Conservation (phyloP, 140 eudicot species). For the Ambrosia hybrid region DNA sequence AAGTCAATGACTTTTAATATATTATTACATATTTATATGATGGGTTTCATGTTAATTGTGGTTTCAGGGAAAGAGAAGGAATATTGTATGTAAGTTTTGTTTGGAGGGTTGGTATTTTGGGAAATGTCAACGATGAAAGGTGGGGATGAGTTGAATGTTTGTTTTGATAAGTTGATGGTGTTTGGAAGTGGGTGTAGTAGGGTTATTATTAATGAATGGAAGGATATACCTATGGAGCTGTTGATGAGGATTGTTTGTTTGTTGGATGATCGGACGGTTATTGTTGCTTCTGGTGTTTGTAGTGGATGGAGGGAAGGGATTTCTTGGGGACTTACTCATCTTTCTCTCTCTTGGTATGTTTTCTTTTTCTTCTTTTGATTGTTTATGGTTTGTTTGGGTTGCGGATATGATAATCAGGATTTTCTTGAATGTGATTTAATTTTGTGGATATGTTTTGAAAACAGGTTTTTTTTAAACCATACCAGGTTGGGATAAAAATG, state of each 20-base stretch:
- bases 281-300: conserved; percentile 83
- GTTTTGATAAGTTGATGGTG: neutral
- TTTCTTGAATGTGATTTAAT: too few species aligned
- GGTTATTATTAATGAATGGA: conserved; percentile 59
- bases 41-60: too few species aligned
- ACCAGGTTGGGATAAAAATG: too few species aligned
- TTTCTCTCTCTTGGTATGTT: conserved; percentile 78
- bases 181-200: conserved; percentile 27
- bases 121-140: conserved; percentile 10
- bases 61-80: too few species aligned
- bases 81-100: too few species aligned
- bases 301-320: conserved; percentile 89
- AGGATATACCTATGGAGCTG: conserved; percentile 85
- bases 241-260: conserved; percentile 64
- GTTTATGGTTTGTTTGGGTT: too few species aligned
- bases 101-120: too few species aligned
- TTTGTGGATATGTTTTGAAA: too few species aligned
- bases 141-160: conserved; percentile 1
- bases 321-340: conserved; percentile 56
- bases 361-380: neutral
- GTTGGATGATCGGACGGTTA: conserved; percentile 71
- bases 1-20: neutral
- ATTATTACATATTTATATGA: too few species aligned
- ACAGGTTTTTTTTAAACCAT: too few species aligned
- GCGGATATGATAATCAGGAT: too few species aligned